Evolutionary conservation across 306 rosid species (phyloP).

Genomic region (Quercus glauca): DNA sequence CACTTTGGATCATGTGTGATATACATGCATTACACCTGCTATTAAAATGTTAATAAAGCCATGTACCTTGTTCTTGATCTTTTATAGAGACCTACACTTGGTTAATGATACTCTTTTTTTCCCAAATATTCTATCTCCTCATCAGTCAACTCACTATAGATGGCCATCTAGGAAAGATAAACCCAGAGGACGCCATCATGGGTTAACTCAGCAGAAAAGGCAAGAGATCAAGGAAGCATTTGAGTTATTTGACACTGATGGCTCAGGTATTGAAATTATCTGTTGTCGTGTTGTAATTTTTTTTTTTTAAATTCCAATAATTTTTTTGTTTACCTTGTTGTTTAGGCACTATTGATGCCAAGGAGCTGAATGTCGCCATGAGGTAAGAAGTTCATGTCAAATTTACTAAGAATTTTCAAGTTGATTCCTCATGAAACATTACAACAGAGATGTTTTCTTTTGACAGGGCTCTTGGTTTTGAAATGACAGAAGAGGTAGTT

Average conservation of each 20-base stretch:
- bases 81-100: background rate
- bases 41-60: background rate
- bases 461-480: slow-evolving; percentile 97
- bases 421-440: slow-evolving; percentile 1
- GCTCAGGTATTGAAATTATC: slow-evolving; percentile 59
- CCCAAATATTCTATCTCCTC: slow-evolving; percentile 6
- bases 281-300: background rate
- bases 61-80: background rate
- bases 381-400: slow-evolving; percentile 48
- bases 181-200: slow-evolving; percentile 52
- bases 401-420: background rate
- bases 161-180: slow-evolving; percentile 63
- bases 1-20: background rate
- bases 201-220: slow-evolving; percentile 63
- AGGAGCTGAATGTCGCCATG: slow-evolving; percentile 95
- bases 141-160: slow-evolving; percentile 54
- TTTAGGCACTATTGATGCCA: slow-evolving; percentile 89
- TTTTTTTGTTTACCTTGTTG: slow-evolving; percentile 21
- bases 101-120: background rate
- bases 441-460: slow-evolving; percentile 19
- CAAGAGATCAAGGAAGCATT: slow-evolving; percentile 93
- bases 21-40: background rate
- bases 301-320: background rate
- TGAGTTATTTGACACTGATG: slow-evolving; percentile 89
- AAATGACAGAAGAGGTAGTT: slow-evolving; percentile 95